Evolutionary conservation across 2,329 filamentous ascomycete species (phyloP).

Genomic region (Colletotrichum melonis): DNA sequence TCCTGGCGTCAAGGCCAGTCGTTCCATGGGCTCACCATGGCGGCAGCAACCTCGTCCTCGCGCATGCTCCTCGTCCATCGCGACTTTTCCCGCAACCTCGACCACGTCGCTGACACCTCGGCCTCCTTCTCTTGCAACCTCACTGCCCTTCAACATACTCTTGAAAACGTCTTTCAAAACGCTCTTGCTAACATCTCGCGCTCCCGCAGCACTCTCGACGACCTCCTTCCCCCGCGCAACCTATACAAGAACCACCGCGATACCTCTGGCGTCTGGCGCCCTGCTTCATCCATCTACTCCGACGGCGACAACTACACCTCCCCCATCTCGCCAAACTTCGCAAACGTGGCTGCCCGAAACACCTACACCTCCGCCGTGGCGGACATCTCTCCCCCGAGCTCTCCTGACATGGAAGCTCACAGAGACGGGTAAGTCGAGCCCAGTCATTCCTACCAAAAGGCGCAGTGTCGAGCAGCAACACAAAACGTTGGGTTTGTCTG

Average conservation of each 20-base stretch:
- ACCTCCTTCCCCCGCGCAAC: conserved; percentile 20
- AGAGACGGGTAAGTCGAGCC: conserved; percentile 53
- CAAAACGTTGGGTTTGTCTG: neutral
- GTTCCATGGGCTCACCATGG: neutral
- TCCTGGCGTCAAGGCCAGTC: neutral
- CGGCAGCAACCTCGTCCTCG: conserved; percentile 11
- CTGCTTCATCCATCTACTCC: conserved; percentile 35
- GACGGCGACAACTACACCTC: conserved; percentile 21
- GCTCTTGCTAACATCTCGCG: conserved; percentile 15
- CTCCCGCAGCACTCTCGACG: conserved; percentile 22
- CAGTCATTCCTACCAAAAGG: neutral
- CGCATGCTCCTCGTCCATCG: conserved; percentile 9
- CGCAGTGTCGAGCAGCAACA: neutral
- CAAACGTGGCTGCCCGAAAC: conserved; percentile 37
- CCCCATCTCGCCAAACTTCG: conserved; percentile 31
- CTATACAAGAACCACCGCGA: conserved; percentile 1
- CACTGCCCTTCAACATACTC: neutral
- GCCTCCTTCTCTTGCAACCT: neutral
- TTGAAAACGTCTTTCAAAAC: neutral
- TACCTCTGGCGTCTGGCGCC: conserved; percentile 27
- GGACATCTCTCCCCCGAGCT: conserved; percentile 68
- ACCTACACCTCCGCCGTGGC: conserved; percentile 38
- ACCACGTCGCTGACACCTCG: neutral
- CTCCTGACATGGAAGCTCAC: conserved; percentile 57
- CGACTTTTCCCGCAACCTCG: conserved; percentile 10